Evolutionary conservation across 768 basidiomycete species (phyloP).

Genomic region (Lactarius hatsudake): DNA sequence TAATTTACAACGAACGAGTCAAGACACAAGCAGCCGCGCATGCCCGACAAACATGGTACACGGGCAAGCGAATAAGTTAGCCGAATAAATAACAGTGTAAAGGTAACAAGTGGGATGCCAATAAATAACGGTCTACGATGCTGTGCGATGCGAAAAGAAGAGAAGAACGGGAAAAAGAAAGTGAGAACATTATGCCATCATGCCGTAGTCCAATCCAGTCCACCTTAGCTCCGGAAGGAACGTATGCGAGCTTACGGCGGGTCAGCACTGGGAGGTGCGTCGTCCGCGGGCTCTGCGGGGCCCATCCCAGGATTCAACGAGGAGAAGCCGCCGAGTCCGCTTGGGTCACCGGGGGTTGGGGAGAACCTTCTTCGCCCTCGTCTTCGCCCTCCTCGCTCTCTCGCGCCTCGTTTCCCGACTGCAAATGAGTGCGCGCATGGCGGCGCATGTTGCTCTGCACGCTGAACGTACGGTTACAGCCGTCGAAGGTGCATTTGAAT

Average conservation of each 20-base stretch:
- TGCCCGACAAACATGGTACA: background rate
- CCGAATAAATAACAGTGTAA: slow-evolving; percentile 23
- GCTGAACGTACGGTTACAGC: slow-evolving; percentile 79
- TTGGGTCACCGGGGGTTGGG: slow-evolving; percentile 6
- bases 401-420: slow-evolving; percentile 20
- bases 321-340: background rate
- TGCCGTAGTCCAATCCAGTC: background rate
- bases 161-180: background rate
- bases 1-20: slow-evolving; percentile 10
- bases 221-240: slow-evolving; percentile 8
- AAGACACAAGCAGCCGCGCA: background rate
- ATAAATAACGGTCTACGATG: slow-evolving; percentile 17
- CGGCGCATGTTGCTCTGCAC: slow-evolving; percentile 89
- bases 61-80: slow-evolving; percentile 21
- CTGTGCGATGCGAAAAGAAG: slow-evolving; percentile 15
- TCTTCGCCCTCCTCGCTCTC: slow-evolving; percentile 24
- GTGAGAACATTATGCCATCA: slow-evolving; percentile 14
- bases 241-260: slow-evolving; percentile 7
- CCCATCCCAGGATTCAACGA: slow-evolving; percentile 10
- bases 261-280: background rate
- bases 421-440: slow-evolving; percentile 71
- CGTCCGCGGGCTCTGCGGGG: slow-evolving; percentile 9
- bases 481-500: slow-evolving; percentile 69
- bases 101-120: slow-evolving; percentile 21
- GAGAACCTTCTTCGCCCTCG: slow-evolving; percentile 27